These are phyloP conservation scores for Postia placenta DNA, from an alignment of 768 basidiomycete species.

Conservation along the genomic window DNA sequence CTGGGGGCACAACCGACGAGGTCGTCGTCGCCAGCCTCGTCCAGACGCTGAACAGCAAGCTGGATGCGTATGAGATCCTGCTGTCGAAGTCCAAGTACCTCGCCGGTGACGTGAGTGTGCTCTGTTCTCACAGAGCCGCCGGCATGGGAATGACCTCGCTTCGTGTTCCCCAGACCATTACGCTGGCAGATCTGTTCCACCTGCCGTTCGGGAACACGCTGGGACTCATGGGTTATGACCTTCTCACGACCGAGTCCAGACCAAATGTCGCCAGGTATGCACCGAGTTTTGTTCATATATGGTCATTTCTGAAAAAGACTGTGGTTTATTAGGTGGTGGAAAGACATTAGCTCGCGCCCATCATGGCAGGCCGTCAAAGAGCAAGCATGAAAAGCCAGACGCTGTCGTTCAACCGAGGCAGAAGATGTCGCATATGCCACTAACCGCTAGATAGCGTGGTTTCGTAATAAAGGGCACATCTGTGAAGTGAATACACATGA, in stretches of 20 bases:
- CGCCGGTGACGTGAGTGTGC: conserved; percentile 32
- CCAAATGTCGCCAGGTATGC: conserved; percentile 42
- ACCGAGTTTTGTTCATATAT: not conserved
- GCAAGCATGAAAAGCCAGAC: conserved; percentile 20
- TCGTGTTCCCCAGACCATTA: conserved; percentile 29
- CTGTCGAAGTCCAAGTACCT: conserved; percentile 49
- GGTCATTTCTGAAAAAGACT: not conserved
- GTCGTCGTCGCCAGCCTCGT: conserved; percentile 21
- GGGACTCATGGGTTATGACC: conserved; percentile 17
- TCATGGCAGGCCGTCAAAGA: conserved; percentile 45
- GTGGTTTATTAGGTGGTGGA: conserved; percentile 41
- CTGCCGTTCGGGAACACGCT: conserved; percentile 38
- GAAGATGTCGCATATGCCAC: too few species aligned
- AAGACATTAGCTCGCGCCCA: conserved; percentile 37
- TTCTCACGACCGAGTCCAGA: conserved; percentile 26
- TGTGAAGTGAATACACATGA: too few species aligned
- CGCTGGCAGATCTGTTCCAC: conserved; percentile 55
- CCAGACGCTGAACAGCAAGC: conserved; percentile 29
- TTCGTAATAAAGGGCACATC: too few species aligned
- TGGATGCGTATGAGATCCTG: conserved; percentile 52
- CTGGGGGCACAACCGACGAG: conserved; percentile 27
- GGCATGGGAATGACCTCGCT: not conserved
- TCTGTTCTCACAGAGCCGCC: not conserved
- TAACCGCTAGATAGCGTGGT: too few species aligned
- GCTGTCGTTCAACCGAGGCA: too few species aligned